A percentile compares a stretch with the other conserved stretches of the same genome.
phyloP scores from a whole-genome alignment of 169 alveolate species.

The Eimeria brunetti region DNA sequence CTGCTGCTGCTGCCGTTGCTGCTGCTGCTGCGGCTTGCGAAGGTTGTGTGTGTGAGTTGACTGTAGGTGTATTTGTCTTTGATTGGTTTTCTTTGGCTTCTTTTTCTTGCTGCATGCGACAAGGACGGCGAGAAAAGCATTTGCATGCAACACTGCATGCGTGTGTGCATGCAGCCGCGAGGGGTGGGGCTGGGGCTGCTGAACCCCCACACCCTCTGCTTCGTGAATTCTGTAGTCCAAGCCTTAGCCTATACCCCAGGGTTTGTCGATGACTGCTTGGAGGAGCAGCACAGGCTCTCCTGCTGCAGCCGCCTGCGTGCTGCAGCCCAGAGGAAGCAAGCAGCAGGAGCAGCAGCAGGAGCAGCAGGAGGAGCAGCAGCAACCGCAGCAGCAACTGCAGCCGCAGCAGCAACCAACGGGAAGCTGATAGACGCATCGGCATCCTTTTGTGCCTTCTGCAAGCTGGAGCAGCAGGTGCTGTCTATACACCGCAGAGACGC shows the following conservation, averaged over 20 bases:
- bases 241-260: slow-evolving; percentile 80
- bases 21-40: not conserved
- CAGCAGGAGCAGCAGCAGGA: slow-evolving; percentile 15
- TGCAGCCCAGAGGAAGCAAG: slow-evolving; percentile 17
- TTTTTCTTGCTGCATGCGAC: not conserved
- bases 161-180: slow-evolving; percentile 11
- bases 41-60: not conserved
- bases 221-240: slow-evolving; percentile 72
- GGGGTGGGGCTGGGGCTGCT: slow-evolving; percentile 62
- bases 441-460: slow-evolving; percentile 83
- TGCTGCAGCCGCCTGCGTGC: slow-evolving; percentile 48
- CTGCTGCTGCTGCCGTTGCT: not conserved
- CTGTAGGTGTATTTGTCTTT: not conserved
- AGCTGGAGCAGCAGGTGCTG: slow-evolving; percentile 85
- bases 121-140: not conserved
- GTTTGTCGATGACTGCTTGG: slow-evolving; percentile 62
- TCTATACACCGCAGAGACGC: slow-evolving; percentile 67
- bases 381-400: not conserved
- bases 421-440: not conserved
- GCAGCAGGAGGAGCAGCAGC: not conserved
- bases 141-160: not conserved
- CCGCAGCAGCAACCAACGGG: not conserved
- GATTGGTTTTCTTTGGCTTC: not conserved
- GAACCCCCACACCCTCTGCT: slow-evolving; percentile 75
- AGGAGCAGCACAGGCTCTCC: slow-evolving; percentile 49